Percentiles rank a stretch among this genome's conserved stretches.
Conservation (phyloP, 2,329 filamentous ascomycete genomes). For the Ceratocystis albifundus region DNA sequence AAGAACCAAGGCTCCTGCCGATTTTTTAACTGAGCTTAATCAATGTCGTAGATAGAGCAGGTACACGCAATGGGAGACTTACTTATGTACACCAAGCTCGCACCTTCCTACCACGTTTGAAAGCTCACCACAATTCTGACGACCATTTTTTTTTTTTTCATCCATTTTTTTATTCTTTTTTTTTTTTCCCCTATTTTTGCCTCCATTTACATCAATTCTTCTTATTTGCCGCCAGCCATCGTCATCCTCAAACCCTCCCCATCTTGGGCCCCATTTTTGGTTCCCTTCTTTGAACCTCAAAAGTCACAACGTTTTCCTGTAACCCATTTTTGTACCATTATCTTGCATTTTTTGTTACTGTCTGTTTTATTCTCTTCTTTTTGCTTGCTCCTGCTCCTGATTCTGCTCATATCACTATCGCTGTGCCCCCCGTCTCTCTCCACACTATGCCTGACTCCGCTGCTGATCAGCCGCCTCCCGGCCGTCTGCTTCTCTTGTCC, state of each 20-base stretch:
- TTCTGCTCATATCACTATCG: not conserved
- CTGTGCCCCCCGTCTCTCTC: not conserved
- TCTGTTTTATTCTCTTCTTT: not conserved
- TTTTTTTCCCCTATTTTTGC: not conserved
- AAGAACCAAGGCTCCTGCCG: slow-evolving; percentile 14
- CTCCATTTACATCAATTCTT: not conserved
- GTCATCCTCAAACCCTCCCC: not conserved
- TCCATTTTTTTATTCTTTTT: not conserved
- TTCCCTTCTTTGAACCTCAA: not conserved
- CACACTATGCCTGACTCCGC: slow-evolving; percentile 32
- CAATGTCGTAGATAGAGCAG: not conserved
- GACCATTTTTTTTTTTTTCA: not conserved
- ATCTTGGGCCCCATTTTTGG: no score
- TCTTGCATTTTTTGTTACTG: not conserved
- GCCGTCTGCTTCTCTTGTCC: slow-evolving; percentile 69
- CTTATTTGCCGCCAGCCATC: not conserved
- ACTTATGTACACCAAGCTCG: slow-evolving; percentile 4
- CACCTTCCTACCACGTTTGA: not conserved
- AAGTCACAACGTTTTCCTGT: not conserved
- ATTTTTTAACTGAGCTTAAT: slow-evolving; percentile 13
- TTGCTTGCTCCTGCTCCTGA: not conserved
- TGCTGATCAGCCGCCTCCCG: slow-evolving; percentile 31
- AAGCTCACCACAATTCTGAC: not conserved
- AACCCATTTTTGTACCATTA: not conserved
- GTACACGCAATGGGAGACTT: not conserved